phyloP scores from a whole-genome alignment of 495 filamentous ascomycete species.

The Penicillium paxilli region DNA sequence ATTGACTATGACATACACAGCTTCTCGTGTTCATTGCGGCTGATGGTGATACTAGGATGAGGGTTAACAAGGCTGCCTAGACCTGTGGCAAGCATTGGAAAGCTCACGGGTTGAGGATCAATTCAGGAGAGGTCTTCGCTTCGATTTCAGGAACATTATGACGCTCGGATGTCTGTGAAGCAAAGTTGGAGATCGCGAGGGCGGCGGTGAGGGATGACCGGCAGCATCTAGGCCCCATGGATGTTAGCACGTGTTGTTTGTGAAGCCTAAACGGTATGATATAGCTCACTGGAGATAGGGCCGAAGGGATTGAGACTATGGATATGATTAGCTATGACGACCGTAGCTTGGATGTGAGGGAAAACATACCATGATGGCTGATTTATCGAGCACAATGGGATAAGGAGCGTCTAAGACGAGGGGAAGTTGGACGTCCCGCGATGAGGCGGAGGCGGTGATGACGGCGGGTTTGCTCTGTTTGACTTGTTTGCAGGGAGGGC shows the following conservation, averaged over 20 bases:
- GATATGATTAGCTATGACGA: neutral
- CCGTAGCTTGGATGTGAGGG: neutral
- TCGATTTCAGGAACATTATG: slow-evolving; percentile 97
- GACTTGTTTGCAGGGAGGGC: slow-evolving; percentile 34
- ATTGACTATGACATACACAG: slow-evolving; percentile 49
- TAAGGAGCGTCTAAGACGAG: slow-evolving; percentile 7
- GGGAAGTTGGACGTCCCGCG: slow-evolving; percentile 28
- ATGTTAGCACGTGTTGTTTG: slow-evolving; percentile 1
- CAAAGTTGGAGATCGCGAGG: slow-evolving; percentile 94
- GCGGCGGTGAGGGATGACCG: slow-evolving; percentile 92
- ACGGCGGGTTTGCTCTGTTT: slow-evolving; percentile 29
- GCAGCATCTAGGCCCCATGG: slow-evolving; percentile 62
- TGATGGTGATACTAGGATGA: slow-evolving; percentile 51
- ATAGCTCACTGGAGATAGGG: slow-evolving; percentile 77
- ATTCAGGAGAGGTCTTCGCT: slow-evolving; percentile 86
- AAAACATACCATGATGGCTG: slow-evolving; percentile 2
- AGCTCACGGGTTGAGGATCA: slow-evolving; percentile 76
- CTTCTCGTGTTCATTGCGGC: slow-evolving; percentile 92
- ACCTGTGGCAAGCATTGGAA: neutral
- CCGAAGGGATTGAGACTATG: slow-evolving; percentile 92
- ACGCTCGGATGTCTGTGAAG: slow-evolving; percentile 90
- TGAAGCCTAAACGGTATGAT: neutral
- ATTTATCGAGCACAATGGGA: neutral
- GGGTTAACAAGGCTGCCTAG: slow-evolving; percentile 4
- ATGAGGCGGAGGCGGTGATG: slow-evolving; percentile 20